Evolutionary conservation across 73 alveolate species (phyloP).

Genomic region (Paramecium tetraurelia): DNA sequence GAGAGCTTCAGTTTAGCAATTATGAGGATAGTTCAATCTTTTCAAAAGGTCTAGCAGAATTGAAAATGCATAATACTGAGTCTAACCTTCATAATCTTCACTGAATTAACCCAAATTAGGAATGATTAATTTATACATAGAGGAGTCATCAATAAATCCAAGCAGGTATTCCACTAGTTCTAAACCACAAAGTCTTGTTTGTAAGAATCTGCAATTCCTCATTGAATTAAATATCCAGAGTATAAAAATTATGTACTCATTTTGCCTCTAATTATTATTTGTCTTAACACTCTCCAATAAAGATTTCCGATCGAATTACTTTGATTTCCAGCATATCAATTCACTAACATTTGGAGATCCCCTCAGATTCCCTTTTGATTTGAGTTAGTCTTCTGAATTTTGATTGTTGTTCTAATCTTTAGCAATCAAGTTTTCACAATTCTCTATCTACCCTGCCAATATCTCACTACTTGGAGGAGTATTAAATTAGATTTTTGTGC

Average conservation of each 20-base stretch:
- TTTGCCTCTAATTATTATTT: neutral
- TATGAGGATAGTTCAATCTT: neutral
- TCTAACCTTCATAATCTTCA: conserved; percentile 4
- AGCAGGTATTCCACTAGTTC: neutral
- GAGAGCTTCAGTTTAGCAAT: neutral
- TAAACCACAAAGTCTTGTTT: neutral
- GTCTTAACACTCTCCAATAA: neutral
- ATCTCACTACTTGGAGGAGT: neutral
- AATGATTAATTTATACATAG: neutral
- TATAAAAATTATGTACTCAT: neutral
- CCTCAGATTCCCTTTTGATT: too few relatives aligned
- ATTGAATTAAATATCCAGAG: neutral
- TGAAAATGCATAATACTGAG: neutral
- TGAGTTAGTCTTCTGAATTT: neutral
- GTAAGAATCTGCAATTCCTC: neutral
- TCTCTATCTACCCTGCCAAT: neutral
- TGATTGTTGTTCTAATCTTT: neutral
- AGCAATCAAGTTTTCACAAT: neutral
- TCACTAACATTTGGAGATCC: neutral
- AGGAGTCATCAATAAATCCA: neutral
- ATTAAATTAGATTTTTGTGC: neutral
- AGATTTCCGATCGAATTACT: neutral
- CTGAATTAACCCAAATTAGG: neutral
- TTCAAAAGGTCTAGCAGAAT: neutral
- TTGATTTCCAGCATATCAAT: neutral